Percentiles rank a stretch among this genome's conserved stretches.
phyloP scores from a whole-genome alignment of 805 yeast species.

The Pichia heedii region DNA sequence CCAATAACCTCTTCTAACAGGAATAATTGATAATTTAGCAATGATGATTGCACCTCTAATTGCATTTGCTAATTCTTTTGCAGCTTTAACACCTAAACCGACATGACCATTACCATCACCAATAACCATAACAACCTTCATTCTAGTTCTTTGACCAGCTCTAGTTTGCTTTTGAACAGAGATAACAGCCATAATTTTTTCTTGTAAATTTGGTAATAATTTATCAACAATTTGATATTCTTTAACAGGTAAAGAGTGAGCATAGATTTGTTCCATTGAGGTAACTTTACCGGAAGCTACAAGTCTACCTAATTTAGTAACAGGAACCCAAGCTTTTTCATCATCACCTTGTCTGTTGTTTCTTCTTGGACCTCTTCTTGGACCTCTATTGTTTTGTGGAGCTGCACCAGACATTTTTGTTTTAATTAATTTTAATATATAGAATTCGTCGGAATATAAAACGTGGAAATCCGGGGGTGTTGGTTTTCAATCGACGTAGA shows the following conservation, averaged over 20 bases:
- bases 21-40: constrained; percentile 97
- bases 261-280: constrained; percentile 95
- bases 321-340: constrained; percentile 99
- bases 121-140: constrained; percentile 99
- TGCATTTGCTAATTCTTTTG: constrained; percentile 99
- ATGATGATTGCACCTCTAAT: constrained; percentile 99
- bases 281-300: constrained; percentile 98
- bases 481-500: constrained; percentile 54
- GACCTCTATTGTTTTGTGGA: constrained; percentile 29
- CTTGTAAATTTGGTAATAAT: constrained; percentile 90
- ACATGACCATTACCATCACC: constrained; percentile 99
- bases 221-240: constrained; percentile 98
- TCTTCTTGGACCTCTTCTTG: constrained; percentile 49
- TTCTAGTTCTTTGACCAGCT: constrained; percentile 99
- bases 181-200: constrained; percentile 99
- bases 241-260: constrained; percentile 98
- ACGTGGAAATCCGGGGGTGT: constrained; percentile 66
- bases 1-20: constrained; percentile 99
- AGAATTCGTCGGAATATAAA: constrained; percentile 43
- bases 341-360: constrained; percentile 77
- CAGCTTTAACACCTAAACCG: constrained; percentile 99
- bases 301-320: constrained; percentile 99
- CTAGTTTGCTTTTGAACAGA: constrained; percentile 99
- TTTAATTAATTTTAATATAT: constrained; percentile 14
- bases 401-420: constrained; percentile 37